phyloP scores from a whole-genome alignment of 768 basidiomycete genomes.

The Mycena epipterygia region DNA sequence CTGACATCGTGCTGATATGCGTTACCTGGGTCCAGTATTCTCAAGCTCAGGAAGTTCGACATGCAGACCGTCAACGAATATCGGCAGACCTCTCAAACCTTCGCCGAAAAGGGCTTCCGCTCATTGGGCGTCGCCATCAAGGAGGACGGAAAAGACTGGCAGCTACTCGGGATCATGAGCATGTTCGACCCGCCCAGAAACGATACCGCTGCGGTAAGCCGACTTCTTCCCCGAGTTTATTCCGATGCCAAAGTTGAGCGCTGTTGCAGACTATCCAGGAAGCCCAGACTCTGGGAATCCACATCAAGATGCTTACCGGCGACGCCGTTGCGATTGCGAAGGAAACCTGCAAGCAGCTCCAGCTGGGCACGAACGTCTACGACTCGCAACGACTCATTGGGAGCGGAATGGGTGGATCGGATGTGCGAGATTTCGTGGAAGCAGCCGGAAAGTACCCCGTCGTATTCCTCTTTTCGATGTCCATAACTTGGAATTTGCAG shows the following conservation, averaged over 20 bases:
- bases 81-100: constrained; percentile 50
- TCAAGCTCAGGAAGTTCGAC: constrained; percentile 54
- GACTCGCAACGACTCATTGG: constrained; percentile 60
- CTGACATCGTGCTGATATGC: background rate
- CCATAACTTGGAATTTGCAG: constrained; percentile 26
- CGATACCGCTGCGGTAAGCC: constrained; percentile 55
- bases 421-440: constrained; percentile 55
- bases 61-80: constrained; percentile 48
- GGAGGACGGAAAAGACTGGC: constrained; percentile 57
- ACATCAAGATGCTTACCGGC: constrained; percentile 66
- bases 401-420: constrained; percentile 57
- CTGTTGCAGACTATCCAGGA: constrained; percentile 54
- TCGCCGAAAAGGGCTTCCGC: constrained; percentile 60
- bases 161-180: constrained; percentile 53
- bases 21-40: constrained; percentile 47
- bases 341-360: constrained; percentile 61
- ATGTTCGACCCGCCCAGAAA: constrained; percentile 62
- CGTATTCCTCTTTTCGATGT: background rate
- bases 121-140: constrained; percentile 61
- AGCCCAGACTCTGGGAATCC: constrained; percentile 57
- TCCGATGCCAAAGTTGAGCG: background rate
- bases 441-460: constrained; percentile 43
- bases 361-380: constrained; percentile 60
- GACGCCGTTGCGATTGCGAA: constrained; percentile 65
- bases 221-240: background rate